Conservation (phyloP, 1,139 yeast species). For the Geotrichum siamense region DNA sequence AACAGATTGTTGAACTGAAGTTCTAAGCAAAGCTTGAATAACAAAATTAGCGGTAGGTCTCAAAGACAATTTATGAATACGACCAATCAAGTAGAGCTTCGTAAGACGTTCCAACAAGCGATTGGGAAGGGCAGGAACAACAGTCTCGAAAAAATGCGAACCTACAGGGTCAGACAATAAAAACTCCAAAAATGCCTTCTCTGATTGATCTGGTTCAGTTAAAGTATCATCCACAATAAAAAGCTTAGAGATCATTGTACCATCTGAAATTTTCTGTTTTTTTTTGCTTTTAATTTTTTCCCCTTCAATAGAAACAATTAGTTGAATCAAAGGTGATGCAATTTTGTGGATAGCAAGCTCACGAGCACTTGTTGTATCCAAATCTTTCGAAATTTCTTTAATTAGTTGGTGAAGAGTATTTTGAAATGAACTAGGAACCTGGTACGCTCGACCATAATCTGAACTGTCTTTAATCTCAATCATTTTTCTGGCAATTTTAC, state of each 20-base stretch:
- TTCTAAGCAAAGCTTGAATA: constrained; percentile 58
- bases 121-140: constrained; percentile 57
- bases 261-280: constrained; percentile 57
- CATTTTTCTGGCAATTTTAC: constrained; percentile 88
- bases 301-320: constrained; percentile 77
- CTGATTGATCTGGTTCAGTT: constrained; percentile 45
- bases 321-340: constrained; percentile 83
- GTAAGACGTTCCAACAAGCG: constrained; percentile 66
- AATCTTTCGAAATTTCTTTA: constrained; percentile 35
- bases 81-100: constrained; percentile 61
- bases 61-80: constrained; percentile 63
- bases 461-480: constrained; percentile 68
- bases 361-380: constrained; percentile 47
- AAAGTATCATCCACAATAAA: constrained; percentile 15
- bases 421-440: constrained; percentile 67
- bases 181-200: constrained; percentile 78
- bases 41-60: constrained; percentile 81
- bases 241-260: constrained; percentile 42
- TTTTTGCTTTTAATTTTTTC: constrained; percentile 42
- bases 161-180: constrained; percentile 83
- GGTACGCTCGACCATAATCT: constrained; percentile 44
- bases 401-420: constrained; percentile 32
- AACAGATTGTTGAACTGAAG: constrained; percentile 55
- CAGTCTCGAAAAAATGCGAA: constrained; percentile 76
- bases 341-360: constrained; percentile 70